Base-by-base conservation (phyloP, 176 grass and related monocot species). In the Guadua angustifolia region DNA sequence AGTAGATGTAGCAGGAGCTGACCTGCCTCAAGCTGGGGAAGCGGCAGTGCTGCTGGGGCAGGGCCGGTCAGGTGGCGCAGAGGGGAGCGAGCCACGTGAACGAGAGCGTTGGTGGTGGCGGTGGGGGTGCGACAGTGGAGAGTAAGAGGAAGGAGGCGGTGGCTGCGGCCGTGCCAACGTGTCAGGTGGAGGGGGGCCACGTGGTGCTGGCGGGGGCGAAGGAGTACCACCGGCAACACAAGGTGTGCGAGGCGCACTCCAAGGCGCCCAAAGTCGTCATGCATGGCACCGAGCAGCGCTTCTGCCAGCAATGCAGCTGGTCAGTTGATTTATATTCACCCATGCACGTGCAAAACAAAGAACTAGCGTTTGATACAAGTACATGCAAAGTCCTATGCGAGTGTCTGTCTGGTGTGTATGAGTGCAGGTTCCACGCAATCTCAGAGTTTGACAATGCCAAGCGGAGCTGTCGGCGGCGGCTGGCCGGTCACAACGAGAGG, bases 241-340 rank as follows among this genome's bases (percentile, higher is more conserved):
- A 98, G 91, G 95, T 98, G 47, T 98, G 95, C 72, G 93, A 93
- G 87, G 38, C 79, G 45, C 95, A 95, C 79, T 77, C 89, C 24
- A 98, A 95, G 82, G 89, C 91, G 11, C 86, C 92, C 51, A 53
- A 66, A 12, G 92, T 92, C 86, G 69, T 92, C n/a, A 84, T 97
- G 33, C 88, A 89, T 53, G 88, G 95, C 79, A 68, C 81, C 73
- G 88, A 92, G 72, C 95, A 97, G 79, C 90, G 95, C 29, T 97
- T 97, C 81, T 97, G 95, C 85, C 95, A 97, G 87, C 95, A 97
- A 29, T 97, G 95, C 85, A 97, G 95, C 88, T 88, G 94, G 94
- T 94, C 8, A 6, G 62, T 75, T 13, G 63, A 25, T n/a, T 25
- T 15, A 17, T 46, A 17, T 46, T 4, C 18, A 50, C 45, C 45